Evolutionary conservation across 345 rosid species (phyloP).

Genomic region (Triadica sebifera): DNA sequence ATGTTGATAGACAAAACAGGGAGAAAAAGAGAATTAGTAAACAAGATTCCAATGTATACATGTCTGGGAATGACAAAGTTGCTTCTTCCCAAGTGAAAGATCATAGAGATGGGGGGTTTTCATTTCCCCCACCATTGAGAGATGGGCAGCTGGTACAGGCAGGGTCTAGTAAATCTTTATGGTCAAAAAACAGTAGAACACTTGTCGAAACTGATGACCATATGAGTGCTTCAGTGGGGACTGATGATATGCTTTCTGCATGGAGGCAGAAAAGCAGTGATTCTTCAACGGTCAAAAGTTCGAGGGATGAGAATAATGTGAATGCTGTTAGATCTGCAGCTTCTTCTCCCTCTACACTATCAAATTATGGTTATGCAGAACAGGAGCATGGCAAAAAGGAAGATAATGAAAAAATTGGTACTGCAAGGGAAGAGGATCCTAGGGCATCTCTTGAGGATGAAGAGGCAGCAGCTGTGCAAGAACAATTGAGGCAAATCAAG

Average conservation of each 20-base stretch:
- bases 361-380: slow-evolving; percentile 65
- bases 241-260: slow-evolving; percentile 67
- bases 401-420: slow-evolving; percentile 49
- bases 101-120: slow-evolving; percentile 64
- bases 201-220: slow-evolving; percentile 49
- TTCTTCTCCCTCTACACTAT: slow-evolving; percentile 66
- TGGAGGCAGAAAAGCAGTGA: slow-evolving; percentile 83
- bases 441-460: slow-evolving; percentile 80
- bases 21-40: slow-evolving; percentile 48
- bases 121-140: slow-evolving; percentile 66
- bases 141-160: slow-evolving; percentile 54
- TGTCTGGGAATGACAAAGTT: slow-evolving; percentile 49
- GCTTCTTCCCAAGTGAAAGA: slow-evolving; percentile 41
- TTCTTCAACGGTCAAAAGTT: slow-evolving; percentile 70
- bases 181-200: slow-evolving; percentile 56
- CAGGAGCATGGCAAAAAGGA: slow-evolving; percentile 51
- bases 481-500: slow-evolving; percentile 95
- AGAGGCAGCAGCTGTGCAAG: slow-evolving; percentile 92
- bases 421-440: slow-evolving; percentile 64
- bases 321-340: slow-evolving; percentile 54
- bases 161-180: slow-evolving; percentile 62
- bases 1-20: slow-evolving; percentile 42
- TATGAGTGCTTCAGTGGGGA: slow-evolving; percentile 52
- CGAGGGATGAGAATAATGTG: slow-evolving; percentile 61
- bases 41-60: slow-evolving; percentile 42